These are phyloP conservation scores for Rutstroemia sydowiana DNA, from an alignment of 2,329 filamentous ascomycete genomes.

Conservation along the genomic window DNA sequence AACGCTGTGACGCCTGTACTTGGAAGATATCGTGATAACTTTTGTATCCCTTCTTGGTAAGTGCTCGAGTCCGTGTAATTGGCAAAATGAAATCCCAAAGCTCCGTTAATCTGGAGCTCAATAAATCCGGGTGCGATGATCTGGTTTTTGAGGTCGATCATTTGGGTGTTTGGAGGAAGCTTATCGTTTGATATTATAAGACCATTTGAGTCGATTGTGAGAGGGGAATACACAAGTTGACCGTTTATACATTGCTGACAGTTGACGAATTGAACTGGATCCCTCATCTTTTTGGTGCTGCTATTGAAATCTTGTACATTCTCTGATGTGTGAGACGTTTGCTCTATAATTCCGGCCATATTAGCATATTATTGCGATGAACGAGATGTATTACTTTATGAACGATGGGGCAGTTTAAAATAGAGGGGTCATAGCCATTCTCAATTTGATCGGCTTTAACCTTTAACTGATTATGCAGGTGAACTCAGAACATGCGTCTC, in stretches of 20 bases:
- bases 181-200: slow-evolving; percentile 22
- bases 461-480: too few relatives aligned
- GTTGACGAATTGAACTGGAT: slow-evolving; percentile 23
- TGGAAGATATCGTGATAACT: slow-evolving; percentile 41
- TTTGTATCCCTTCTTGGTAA: slow-evolving; percentile 38
- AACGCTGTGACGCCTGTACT: slow-evolving; percentile 46
- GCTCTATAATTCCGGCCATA: too few relatives aligned
- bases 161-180: slow-evolving; percentile 14
- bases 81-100: slow-evolving; percentile 45
- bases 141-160: slow-evolving; percentile 38
- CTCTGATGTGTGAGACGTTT: too few relatives aligned
- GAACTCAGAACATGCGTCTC: too few relatives aligned
- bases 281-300: slow-evolving; percentile 11
- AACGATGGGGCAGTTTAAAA: too few relatives aligned
- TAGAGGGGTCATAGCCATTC: too few relatives aligned
- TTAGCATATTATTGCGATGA: too few relatives aligned
- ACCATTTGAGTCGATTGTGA: slow-evolving; percentile 20
- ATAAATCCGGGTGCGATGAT: slow-evolving; percentile 48
- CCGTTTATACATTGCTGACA: slow-evolving; percentile 23
- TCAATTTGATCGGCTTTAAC: too few relatives aligned
- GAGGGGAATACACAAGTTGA: slow-evolving; percentile 13
- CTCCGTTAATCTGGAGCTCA: slow-evolving; percentile 46
- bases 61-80: slow-evolving; percentile 34
- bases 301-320: neutral
- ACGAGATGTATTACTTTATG: too few relatives aligned